Evolutionary conservation across 2,329 filamentous ascomycete species (phyloP), one percentile per base, ranked within the genome.

Genomic region (Chalaropsis ovoidea): DNA sequence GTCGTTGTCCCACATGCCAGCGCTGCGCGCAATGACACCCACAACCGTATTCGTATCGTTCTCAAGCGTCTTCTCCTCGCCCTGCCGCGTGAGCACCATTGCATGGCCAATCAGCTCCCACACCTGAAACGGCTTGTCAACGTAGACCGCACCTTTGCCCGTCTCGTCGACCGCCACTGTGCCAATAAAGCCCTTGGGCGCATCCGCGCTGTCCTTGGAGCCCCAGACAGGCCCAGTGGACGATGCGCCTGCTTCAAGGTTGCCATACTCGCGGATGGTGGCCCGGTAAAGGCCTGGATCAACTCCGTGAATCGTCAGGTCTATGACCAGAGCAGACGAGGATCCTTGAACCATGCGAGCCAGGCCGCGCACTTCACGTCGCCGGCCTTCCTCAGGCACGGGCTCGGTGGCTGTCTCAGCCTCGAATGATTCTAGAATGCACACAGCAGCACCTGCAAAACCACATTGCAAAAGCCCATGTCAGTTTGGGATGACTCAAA

Each of bases 1-100:
- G 74, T 96, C 90, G 72, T 99, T 96, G 75, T 96, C 93, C 94
- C 94, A 99, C 68, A 96, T 88, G n/a, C 94, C 94, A 17, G 94
- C 93, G 75, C 92, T 96, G 73, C 94, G 82, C 61, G 94, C 94
- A 76, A 99, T 90, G 63, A 99, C 92, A 8, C 94, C 94, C 1
- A 96, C 89, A 62, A 96, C 79, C 22, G 91, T 96, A 74, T 95
- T 85, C 65, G 86, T 81, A 73, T 96, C 89, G 70, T 96, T 92
- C 71, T 81, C 80, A 70, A 86, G 77, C 72, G 82, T 80, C 24
- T 67, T 63, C 65, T 79, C 79, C 13, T 65, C 60, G 67, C 83
- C 77, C 75, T 85, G 80, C 68, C 74, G 86, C 56, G 90, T 88
- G 61, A 97, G 85, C 58, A 95, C 88, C 79, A 99, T 88, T 72